Base-by-base conservation (phyloP, 192 early-diverging fungal genomes). In the Thoreauomyces humboldtii region DNA sequence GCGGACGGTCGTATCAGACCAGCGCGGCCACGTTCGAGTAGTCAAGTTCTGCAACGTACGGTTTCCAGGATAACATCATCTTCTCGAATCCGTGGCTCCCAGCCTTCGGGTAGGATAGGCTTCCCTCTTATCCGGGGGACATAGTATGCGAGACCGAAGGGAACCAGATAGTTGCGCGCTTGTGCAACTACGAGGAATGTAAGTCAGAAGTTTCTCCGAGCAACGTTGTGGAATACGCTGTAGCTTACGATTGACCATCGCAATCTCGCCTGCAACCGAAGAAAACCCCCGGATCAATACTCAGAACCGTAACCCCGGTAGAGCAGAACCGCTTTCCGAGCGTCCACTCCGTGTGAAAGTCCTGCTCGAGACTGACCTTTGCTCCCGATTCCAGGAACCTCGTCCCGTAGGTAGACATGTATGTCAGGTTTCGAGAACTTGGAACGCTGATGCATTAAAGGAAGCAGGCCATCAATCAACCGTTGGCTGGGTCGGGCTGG, bases 311-410 rank as follows among this genome's bases (percentile, higher is more conserved):
- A 19, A 43, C 55, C 14, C 9, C 14, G 0, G 2, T 24, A 14
- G 19, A 36, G 29, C 0, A 37, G 19, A 35, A 32, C 54, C 58
- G 38, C 9, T 9, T 41, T 12, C 17, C 38, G 38, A 41, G 9
- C 38, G 38, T 9, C 38, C 38, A 41, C 38, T 41, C 9, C 14
- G 25, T 46, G 2, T 14, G 4, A 12, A 24, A 46, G 19, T 46
- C 44, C 14, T 24, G 3, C 14, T 14, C 17, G 38, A 41, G 4
- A 27, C 15, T 22, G 61, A 84, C 86, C 66, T 81, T 79, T 34
- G n/a, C 57, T 41, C 9, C 88, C 88, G 2, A 90, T 46, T 27
- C 69, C 74, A 21, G 74, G 56, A 0, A 89, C 63, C 14, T 84
- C 61, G 24, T 74, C 55, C 41, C 29, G 12, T 19, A 74, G 41